Evolutionary conservation across 2,329 filamentous ascomycete genomes (phyloP).

Genomic region (Aspergillus sergii): DNA sequence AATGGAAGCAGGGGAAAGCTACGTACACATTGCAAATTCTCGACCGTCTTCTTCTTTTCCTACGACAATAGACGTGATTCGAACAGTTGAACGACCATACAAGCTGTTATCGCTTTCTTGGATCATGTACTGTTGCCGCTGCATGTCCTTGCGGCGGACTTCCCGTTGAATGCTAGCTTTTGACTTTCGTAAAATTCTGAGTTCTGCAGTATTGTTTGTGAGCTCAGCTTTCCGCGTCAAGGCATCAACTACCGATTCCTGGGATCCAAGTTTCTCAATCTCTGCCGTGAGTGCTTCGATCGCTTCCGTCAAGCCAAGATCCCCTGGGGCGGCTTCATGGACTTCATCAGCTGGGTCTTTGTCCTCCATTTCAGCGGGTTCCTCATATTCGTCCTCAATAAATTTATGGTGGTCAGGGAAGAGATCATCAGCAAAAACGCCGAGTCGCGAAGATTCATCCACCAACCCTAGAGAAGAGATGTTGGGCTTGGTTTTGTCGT

Average conservation of each 20-base stretch:
- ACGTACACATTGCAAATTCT: slow-evolving; percentile 81
- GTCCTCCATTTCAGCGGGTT: slow-evolving; percentile 61
- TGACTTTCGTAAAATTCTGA: slow-evolving; percentile 89
- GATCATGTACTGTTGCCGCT: slow-evolving; percentile 93
- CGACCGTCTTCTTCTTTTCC: slow-evolving; percentile 89
- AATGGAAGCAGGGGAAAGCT: not conserved
- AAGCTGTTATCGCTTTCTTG: slow-evolving; percentile 98
- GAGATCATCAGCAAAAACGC: slow-evolving; percentile 93
- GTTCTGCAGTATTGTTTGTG: slow-evolving; percentile 92
- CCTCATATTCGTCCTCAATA: slow-evolving; percentile 81
- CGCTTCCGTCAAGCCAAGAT: slow-evolving; percentile 89
- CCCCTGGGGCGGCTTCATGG: slow-evolving; percentile 90
- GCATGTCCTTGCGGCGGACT: slow-evolving; percentile 89
- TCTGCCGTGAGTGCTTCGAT: slow-evolving; percentile 86
- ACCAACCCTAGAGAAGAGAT: slow-evolving; percentile 90
- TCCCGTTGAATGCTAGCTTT: slow-evolving; percentile 91
- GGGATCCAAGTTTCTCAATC: slow-evolving; percentile 83
- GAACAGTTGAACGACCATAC: slow-evolving; percentile 86
- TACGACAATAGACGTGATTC: slow-evolving; percentile 90
- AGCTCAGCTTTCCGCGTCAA: slow-evolving; percentile 91
- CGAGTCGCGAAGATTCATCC: slow-evolving; percentile 80
- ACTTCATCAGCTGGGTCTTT: slow-evolving; percentile 77
- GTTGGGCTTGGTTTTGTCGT: slow-evolving; percentile 71
- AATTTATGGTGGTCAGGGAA: slow-evolving; percentile 84
- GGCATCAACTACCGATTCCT: slow-evolving; percentile 89